Evolutionary conservation across 2,329 filamentous ascomycete species (phyloP), one percentile per base, ranked within the genome.

Genomic region (Fusarium torulosum): DNA sequence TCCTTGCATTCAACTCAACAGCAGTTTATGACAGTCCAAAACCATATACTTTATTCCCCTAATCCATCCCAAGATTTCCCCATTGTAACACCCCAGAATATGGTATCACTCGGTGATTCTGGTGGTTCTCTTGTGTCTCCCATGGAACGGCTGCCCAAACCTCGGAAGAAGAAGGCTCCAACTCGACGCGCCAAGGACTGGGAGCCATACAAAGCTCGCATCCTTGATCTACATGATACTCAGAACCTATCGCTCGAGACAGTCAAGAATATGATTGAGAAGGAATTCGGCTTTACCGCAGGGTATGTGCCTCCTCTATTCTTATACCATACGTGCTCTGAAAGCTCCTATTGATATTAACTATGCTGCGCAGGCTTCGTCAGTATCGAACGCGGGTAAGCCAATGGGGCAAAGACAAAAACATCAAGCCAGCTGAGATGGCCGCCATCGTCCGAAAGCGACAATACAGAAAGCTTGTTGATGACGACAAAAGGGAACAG

Each of bases 371-470:
- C 14, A 60, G 57, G 9, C 0, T 14, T 4, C 21, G 58, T 1
- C 58, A 61, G 3, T 61, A 45, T 23, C 55, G 9, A 4, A 37
- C 1, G 1, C 45, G 58, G 0, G 53, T 61, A 7, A 25, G 6
- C 4, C 19, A 44, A 15, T 61, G 58, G 58, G 40, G 27, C 0
- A 45, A 45, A n/a, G 58, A 61, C 17, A 61, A 61, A 6, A 61
- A 61, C 2, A 1, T 61, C 40, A 61, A 61, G 2, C 3, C 23
- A 3, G 2, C 0, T 0, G 58, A 61, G n/a, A 61, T 61, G 58
- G 3, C 8, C 3, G 40, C 55, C 2, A 45, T 61, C 1, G 55
- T 7, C 17, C 6, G 58, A 2, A 61, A 61, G 2, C 25, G 25
- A 1, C 45, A 61, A 3, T 27, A 53, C 1, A 33, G 58, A 0